Evolutionary conservation across 257 asterid genomes (phyloP), one percentile per base, ranked within the genome.

Genomic region (Eucommia ulmoides): DNA sequence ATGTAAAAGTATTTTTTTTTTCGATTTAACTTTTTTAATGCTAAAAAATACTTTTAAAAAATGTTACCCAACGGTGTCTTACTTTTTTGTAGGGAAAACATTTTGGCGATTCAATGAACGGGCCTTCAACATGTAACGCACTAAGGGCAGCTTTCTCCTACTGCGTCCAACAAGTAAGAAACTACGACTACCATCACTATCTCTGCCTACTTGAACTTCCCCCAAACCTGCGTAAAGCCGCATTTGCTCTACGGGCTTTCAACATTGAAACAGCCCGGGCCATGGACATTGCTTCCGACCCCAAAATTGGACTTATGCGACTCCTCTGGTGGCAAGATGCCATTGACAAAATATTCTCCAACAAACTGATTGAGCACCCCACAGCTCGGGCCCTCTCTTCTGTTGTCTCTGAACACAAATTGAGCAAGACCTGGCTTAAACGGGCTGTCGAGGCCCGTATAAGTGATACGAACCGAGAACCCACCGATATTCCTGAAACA

Each of bases 141-240:
- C 38, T 62, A 24, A 73, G 88, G 46, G 62, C 85, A 24, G 92
- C 98, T 21, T 64, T 89, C 56, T 85, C 96, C 51, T 82, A 89
- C 41, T 79, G 93, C 57, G 89, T 82, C 45, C 92, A 89, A 63
- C 96, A 85, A 75, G 98, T 89, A n/a, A 73, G 96, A 20, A 74
- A 19, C 23, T 89, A 89, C 65, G 96, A 89, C 61, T 85, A 89
- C 53, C 96, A 83, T 58, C 96, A 85, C 75, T 89, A 89, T 60
- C 93, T 89, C 12, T 89, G 98, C 77, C 96, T 89, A 59, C 93
- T 89, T 33, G 96, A 89, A 71, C 93, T 89, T 42, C 96, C 98
- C 15, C 84, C 81, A 53, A 59, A 63, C 68, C 69, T 83, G 88
- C 67, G 98, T 19, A 89, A 64, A 72, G 73, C 98, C 2, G 96